phyloP scores from a whole-genome alignment of 2,329 filamentous ascomycete genomes.

The Hansfordia pulvinata region DNA sequence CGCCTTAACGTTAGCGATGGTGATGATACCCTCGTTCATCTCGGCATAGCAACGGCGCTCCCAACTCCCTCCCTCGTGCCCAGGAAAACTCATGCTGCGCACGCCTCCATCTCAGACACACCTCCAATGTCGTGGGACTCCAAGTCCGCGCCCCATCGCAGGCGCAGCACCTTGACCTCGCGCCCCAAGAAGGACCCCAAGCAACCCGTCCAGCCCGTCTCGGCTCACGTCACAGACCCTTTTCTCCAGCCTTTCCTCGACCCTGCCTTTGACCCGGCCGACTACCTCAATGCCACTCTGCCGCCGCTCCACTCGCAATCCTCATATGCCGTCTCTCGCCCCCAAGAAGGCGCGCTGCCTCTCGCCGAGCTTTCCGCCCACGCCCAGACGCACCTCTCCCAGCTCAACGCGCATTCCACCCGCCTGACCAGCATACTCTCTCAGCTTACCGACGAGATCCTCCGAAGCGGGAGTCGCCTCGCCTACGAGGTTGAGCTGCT shows the following conservation, averaged over 20 bases:
- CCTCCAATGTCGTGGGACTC: too few species aligned
- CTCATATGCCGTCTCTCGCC: constrained; percentile 12
- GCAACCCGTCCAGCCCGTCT: constrained; percentile 31
- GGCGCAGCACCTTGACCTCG: too few species aligned
- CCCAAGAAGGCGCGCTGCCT: constrained; percentile 31
- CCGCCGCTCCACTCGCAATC: constrained; percentile 46
- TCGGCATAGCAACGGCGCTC: too few species aligned
- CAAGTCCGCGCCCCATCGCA: too few species aligned
- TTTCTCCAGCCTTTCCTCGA: constrained; percentile 63
- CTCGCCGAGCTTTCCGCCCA: constrained; percentile 68
- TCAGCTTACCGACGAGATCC: constrained; percentile 85
- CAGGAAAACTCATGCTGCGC: too few species aligned
- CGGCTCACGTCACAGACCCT: constrained; percentile 55
- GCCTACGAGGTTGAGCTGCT: constrained; percentile 92
- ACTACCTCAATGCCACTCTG: constrained; percentile 71
- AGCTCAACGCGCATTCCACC: constrained; percentile 79
- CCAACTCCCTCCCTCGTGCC: too few species aligned
- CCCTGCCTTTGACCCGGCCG: constrained; percentile 66
- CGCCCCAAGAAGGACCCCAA: constrained; percentile 23
- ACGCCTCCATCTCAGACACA: too few species aligned
- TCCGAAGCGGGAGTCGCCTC: constrained; percentile 74
- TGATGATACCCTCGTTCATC: too few species aligned
- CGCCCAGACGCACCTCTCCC: constrained; percentile 72
- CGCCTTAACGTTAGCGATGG: too few species aligned
- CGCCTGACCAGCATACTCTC: constrained; percentile 71